Base-by-base conservation (phyloP, 1,284 basidiomycete species). In the Pseudozyma sp. region DNA sequence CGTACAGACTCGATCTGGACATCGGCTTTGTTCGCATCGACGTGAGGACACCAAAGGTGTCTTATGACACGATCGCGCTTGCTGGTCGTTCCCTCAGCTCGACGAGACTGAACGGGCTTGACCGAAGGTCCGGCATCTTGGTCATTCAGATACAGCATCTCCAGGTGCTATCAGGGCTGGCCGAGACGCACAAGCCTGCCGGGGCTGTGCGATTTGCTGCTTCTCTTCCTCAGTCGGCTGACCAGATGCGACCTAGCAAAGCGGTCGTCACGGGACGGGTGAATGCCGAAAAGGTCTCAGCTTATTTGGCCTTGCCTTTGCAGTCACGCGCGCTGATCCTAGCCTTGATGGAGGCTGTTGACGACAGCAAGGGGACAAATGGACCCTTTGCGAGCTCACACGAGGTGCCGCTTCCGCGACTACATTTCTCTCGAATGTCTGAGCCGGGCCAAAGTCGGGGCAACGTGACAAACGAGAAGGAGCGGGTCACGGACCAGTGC, bases 41-140 rank as follows among this genome's bases (percentile, higher is more conserved):
- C 13, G 17, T 80, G 29, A 54, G 77, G 17, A 69, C 68, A 7
- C 75, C 74, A 1, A 50, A 59, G 49, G 50, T 73, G 7, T 58
- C 65, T 24, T 68, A 50, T 47, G 54, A 54, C 33, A 43, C 44
- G 11, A 45, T 33, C 17, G 57, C 66, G 31, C 61, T 68, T 5
- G 57, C 47, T 7, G 61, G 65, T 4, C 53, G 59, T 7, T 39
- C 58, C 10, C 54, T 69, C 11, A 49, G 43, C 8, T 48, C 39
- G 1, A 48, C 62, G 7, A 52, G 64, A 29, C 43, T 34, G 5
- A 30, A 48, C 7, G 77, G 77, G 4, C 52, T 78, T 6, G 69
- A 70, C 16, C 50, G 48, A 17, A 50, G 77, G 46, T 54, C 71
- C 11, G 77, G 77, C 14, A 67, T 79, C 31, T 33, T 79, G n/a